A percentile compares a stretch with the other conserved stretches of the same genome.
Conservation (phyloP, 371 early-diverging fungal species). For the Mortierella sp. region DNA sequence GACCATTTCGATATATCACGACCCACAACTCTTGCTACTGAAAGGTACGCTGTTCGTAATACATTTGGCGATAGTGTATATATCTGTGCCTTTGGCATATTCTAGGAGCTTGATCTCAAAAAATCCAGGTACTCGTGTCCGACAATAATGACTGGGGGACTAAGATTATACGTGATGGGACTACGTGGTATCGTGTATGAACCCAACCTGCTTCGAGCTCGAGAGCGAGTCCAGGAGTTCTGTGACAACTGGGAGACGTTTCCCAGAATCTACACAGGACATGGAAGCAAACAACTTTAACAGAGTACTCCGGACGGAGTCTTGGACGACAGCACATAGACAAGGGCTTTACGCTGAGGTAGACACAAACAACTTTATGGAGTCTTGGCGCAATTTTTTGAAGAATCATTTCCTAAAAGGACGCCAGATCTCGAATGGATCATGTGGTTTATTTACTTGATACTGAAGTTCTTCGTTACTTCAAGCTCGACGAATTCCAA, state of each 20-base stretch:
- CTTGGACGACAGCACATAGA: conserved; percentile 1
- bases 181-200: not conserved
- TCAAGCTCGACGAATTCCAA: no score
- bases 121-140: not conserved
- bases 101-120: not conserved
- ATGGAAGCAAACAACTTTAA: not conserved
- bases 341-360: not conserved
- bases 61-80: not conserved
- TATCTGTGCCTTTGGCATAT: conserved; percentile 11
- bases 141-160: not conserved
- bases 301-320: not conserved
- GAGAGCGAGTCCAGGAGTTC: not conserved
- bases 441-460: no score
- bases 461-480: no score
- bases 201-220: conserved; percentile 2
- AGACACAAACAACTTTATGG: not conserved
- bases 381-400: not conserved
- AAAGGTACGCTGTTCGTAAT: not conserved
- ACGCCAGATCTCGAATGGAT: no score
- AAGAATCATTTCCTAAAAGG: not conserved
- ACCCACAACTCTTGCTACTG: not conserved
- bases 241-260: not conserved
- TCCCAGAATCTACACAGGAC: not conserved
- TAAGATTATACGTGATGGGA: not conserved
- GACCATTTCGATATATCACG: conserved; percentile 2